Evolutionary conservation across 1,284 basidiomycete species (phyloP).

Genomic region (Malassezia furfur): DNA sequence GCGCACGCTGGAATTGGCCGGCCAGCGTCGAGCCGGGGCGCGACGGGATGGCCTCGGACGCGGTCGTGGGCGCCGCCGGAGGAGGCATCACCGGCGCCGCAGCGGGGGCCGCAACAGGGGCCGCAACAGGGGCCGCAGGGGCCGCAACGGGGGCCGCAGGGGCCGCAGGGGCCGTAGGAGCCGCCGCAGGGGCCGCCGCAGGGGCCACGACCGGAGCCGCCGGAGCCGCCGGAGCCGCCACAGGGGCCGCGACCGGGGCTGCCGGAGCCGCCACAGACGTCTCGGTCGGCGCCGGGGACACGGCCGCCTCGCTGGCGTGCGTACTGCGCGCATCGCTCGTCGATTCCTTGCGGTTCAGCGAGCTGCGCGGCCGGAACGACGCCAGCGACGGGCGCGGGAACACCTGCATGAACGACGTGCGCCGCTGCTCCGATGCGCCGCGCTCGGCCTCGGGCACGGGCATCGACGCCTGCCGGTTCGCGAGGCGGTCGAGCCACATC

Average conservation of each 20-base stretch:
- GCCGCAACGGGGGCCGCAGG: not conserved
- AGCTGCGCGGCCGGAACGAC: constrained; percentile 1
- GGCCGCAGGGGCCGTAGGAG: not conserved
- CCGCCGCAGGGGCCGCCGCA: not conserved
- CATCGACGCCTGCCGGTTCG: not conserved
- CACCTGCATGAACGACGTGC: not conserved
- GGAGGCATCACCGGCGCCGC: constrained; percentile 4
- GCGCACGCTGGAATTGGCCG: too few species aligned
- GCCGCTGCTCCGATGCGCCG: not conserved
- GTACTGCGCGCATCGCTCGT: not conserved
- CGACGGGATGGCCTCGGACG: not conserved
- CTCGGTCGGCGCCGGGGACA: not conserved
- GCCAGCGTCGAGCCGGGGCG: too few species aligned
- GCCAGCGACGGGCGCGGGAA: constrained; percentile 1
- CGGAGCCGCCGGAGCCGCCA: not conserved
- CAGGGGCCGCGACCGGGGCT: not conserved
- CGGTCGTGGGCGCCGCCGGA: constrained; percentile 25
- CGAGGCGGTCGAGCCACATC: not conserved
- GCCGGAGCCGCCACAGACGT: not conserved
- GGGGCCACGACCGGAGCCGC: not conserved
- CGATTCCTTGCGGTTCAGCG: not conserved
- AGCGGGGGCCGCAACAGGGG: not conserved
- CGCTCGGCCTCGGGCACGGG: not conserved
- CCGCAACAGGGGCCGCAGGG: not conserved
- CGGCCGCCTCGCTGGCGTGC: not conserved